Evolutionary conservation across 768 basidiomycete genomes (phyloP).

Genomic region (Pisolithus sp.): DNA sequence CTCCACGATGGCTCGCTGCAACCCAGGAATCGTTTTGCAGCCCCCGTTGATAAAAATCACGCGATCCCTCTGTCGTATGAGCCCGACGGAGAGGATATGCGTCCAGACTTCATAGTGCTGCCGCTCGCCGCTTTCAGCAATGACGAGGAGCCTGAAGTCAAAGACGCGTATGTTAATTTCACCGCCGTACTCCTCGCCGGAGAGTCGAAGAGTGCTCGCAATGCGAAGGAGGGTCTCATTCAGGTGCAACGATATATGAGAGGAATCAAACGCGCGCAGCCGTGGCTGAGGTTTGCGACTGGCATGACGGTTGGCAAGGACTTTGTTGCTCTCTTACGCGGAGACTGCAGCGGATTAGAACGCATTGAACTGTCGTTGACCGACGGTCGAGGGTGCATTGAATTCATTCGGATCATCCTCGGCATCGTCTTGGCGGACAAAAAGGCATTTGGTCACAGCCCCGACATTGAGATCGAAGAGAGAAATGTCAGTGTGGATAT

Average conservation of each 20-base stretch:
- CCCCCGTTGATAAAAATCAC: background rate
- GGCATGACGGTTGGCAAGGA: background rate
- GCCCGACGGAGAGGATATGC: constrained; percentile 1
- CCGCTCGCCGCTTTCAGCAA: background rate
- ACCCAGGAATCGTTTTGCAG: constrained; percentile 1
- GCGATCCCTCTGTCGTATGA: background rate
- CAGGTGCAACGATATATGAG: constrained; percentile 3
- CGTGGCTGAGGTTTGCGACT: background rate
- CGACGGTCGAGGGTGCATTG: background rate
- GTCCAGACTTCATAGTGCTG: constrained; percentile 4
- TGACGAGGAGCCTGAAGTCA: background rate
- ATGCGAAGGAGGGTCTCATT: background rate
- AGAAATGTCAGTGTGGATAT: background rate
- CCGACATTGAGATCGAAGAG: background rate
- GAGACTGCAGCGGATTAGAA: constrained; percentile 1
- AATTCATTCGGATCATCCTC: constrained; percentile 1
- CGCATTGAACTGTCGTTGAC: background rate
- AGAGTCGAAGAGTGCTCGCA: background rate
- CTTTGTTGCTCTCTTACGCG: background rate
- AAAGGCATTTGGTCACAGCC: constrained; percentile 1
- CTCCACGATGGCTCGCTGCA: background rate
- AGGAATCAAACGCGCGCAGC: constrained; percentile 3
- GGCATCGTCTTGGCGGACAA: background rate
- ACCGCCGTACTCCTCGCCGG: background rate
- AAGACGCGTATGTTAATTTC: background rate